Conservation (phyloP, 163 green algal genomes). For the Trebouxiophyceae sp. region DNA sequence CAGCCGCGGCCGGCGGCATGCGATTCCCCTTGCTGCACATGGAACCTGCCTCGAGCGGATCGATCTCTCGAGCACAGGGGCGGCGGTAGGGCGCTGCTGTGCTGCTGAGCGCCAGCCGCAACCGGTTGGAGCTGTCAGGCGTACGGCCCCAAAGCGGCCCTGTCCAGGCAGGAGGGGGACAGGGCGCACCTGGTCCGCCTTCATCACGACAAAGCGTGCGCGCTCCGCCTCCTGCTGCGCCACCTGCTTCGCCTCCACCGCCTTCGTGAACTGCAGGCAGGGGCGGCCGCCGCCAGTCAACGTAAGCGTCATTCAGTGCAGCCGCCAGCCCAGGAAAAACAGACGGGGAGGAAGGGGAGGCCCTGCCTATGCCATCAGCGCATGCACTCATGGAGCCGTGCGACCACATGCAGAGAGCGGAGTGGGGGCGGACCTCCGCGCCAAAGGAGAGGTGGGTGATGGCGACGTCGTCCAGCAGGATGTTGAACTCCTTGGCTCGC, state of each 20-base stretch:
- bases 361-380: not conserved
- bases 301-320: no score
- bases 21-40: no score
- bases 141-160: no score
- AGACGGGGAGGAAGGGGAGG: not conserved
- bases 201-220: slow-evolving; percentile 93
- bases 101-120: no score
- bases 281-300: no score
- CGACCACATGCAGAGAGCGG: no score
- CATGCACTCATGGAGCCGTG: not conserved
- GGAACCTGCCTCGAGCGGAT: not conserved
- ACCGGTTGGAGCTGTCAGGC: no score
- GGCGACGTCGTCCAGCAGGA: slow-evolving; percentile 92
- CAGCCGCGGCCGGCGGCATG: no score
- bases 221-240: slow-evolving; percentile 97
- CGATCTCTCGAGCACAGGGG: not conserved
- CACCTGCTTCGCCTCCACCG: slow-evolving; percentile 98
- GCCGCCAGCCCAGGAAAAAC: not conserved
- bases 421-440: slow-evolving; percentile 40
- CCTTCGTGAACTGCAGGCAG: slow-evolving; percentile 84
- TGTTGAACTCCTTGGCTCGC: slow-evolving; percentile 69
- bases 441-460: slow-evolving; percentile 97
- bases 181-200: slow-evolving; percentile 88
- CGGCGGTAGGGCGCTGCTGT: no score
- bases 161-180: no score